Evolutionary conservation across 1,284 basidiomycete species (phyloP), one percentile per base, ranked within the genome.

Genomic region (Paramarasmius palmivorus): DNA sequence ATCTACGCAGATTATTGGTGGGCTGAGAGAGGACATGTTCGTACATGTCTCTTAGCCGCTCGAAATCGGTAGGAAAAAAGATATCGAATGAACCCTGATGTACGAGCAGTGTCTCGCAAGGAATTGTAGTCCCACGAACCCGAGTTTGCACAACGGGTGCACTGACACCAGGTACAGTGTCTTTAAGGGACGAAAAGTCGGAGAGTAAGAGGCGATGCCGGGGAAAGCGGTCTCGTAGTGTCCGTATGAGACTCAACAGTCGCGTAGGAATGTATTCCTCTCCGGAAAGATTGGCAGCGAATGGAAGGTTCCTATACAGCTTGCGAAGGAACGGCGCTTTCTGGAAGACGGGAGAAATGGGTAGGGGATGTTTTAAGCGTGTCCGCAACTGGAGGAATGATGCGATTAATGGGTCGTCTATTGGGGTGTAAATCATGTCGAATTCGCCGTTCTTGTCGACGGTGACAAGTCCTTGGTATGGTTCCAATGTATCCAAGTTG

Each of bases 61-160:
- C 82, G 62, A 99, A 99, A 66, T 95, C 77, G 6, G 96, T 99
- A 1, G 97, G 97, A 77, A 99, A 99, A 78, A 99, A 95, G 59
- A 99, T 99, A 72, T 99, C 97, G 70, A 99, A 99, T 73, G 87
- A 96, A 10, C 97, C 97, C 66, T 93, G 97, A 60, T 90, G 87
- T 54, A 99, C 97, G 61, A 96, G 83, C 57, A 98, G 84, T 15
- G 93, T 98, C 55, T 88, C 80, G 62, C 93, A 95, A 2, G 97
- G 90, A 4, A 98, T 87, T 70, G 93, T 96, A 46, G 81, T 81
- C 55, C 89, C 90, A 34, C 83, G 82, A 66, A 90, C 88, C 48
- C 94, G 83, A 17, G 97, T 99, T 74, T 99, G 97, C 22, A 99
- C 97, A 19, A 99, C 97, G 6, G 97, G 97, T 0, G 91, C 92